These are phyloP conservation scores for Globisporangium paroecandrum DNA, from an alignment of 352 stramenopile genomes.

Conservation along the genomic window DNA sequence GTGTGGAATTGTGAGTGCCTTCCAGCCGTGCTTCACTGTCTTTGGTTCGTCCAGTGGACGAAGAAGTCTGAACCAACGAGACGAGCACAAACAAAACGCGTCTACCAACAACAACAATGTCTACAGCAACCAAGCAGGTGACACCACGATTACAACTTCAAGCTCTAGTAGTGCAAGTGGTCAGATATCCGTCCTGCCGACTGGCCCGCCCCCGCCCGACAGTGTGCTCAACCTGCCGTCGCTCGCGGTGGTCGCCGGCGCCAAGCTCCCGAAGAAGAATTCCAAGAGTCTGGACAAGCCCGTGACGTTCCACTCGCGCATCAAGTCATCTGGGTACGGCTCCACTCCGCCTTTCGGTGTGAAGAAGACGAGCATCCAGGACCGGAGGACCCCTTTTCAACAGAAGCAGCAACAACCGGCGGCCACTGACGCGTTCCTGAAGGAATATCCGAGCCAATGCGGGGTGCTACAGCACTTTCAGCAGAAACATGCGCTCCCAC, in stretches of 20 bases:
- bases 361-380: slow-evolving; percentile 29
- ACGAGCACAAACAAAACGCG: not conserved
- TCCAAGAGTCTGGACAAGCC: slow-evolving; percentile 54
- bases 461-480: slow-evolving; percentile 58
- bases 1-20: slow-evolving; percentile 61
- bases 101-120: not conserved
- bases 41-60: slow-evolving; percentile 3
- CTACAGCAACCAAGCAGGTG: not conserved
- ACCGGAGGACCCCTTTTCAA: slow-evolving; percentile 19
- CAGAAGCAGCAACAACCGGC: slow-evolving; percentile 4
- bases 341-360: slow-evolving; percentile 20
- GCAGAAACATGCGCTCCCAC: slow-evolving; percentile 45
- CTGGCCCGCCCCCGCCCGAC: slow-evolving; percentile 34
- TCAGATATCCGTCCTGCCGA: slow-evolving; percentile 50
- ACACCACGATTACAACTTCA: not conserved
- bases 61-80: not conserved
- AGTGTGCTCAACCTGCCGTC: slow-evolving; percentile 58
- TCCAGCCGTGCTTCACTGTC: slow-evolving; percentile 63
- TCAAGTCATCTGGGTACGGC: slow-evolving; percentile 85
- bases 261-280: slow-evolving; percentile 17
- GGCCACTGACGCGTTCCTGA: slow-evolving; percentile 39
- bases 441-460: slow-evolving; percentile 72
- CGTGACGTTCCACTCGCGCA: slow-evolving; percentile 74
- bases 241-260: slow-evolving; percentile 23
- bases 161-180: not conserved